Evolutionary conservation across 805 yeast species (phyloP).

Genomic region (Candida khao-thaluensis): DNA sequence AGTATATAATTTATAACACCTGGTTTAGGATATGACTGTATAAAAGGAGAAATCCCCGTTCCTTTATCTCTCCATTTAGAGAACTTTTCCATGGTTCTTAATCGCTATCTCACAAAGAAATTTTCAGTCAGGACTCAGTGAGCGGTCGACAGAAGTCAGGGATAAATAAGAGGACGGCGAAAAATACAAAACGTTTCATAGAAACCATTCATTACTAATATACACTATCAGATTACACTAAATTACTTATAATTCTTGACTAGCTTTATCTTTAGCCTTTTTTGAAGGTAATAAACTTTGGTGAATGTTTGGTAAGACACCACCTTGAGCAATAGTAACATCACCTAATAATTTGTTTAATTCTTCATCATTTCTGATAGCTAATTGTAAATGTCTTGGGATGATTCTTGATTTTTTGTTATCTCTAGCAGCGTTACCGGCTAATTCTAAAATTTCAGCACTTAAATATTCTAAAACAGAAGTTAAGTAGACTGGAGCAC

Average conservation of each 20-base stretch:
- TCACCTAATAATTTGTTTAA: constrained; percentile 88
- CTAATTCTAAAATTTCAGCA: constrained; percentile 96
- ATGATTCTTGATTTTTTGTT: constrained; percentile 98
- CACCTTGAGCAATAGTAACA: constrained; percentile 98
- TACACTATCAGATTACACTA: constrained; percentile 14
- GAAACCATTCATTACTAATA: constrained; percentile 17
- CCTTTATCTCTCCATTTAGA: constrained; percentile 85
- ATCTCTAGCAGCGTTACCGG: constrained; percentile 99
- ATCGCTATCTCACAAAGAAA: background rate
- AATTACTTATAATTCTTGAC: constrained; percentile 57
- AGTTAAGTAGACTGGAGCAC: constrained; percentile 97
- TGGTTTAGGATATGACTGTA: constrained; percentile 46
- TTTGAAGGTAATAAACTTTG: constrained; percentile 86
- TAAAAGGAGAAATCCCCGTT: constrained; percentile 90
- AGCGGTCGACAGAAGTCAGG: background rate
- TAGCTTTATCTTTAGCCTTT: constrained; percentile 60
- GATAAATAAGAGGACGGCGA: no score
- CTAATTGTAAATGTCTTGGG: constrained; percentile 98
- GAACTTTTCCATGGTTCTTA: constrained; percentile 67
- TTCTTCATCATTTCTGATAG: constrained; percentile 99
- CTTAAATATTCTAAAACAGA: constrained; percentile 96
- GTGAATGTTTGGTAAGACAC: constrained; percentile 97
- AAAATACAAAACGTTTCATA: no score
- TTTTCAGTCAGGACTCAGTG: no score
- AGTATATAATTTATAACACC: constrained; percentile 5